These are phyloP conservation scores for Leccinum arenicola DNA, from an alignment of 768 basidiomycete genomes.

Conservation along the genomic window DNA sequence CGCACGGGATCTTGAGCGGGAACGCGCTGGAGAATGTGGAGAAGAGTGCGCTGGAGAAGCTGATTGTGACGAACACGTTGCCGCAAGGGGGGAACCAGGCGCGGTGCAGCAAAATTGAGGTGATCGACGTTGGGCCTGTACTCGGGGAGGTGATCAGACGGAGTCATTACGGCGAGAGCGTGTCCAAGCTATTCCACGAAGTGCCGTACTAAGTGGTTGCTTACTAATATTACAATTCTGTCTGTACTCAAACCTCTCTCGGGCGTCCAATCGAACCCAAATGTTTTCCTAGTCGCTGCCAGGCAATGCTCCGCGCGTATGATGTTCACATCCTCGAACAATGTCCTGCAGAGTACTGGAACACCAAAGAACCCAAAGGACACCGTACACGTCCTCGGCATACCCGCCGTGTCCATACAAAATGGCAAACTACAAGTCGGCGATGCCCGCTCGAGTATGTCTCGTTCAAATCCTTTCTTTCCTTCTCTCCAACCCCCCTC, in stretches of 20 bases:
- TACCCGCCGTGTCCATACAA: conserved; percentile 74
- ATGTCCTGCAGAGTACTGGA: conserved; percentile 27
- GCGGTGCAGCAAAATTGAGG: conserved; percentile 77
- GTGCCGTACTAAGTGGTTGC: conserved; percentile 64
- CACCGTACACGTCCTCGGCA: conserved; percentile 63
- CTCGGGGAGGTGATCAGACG: conserved; percentile 95
- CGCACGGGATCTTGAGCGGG: conserved; percentile 94
- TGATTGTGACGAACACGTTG: conserved; percentile 98
- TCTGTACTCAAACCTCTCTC: not conserved
- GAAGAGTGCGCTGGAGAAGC: conserved; percentile 78
- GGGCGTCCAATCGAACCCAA: not conserved
- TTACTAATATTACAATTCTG: conserved; percentile 12
- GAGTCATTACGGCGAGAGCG: conserved; percentile 96
- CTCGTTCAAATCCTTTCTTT: conserved; percentile 2
- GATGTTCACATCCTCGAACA: conserved; percentile 33
- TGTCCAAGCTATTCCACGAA: conserved; percentile 85
- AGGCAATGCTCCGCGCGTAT: conserved; percentile 35
- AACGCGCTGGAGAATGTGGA: conserved; percentile 75
- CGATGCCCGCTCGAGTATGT: conserved; percentile 67
- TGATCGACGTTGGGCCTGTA: conserved; percentile 92
- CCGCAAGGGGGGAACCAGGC: conserved; percentile 81
- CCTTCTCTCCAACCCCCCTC: conserved; percentile 1
- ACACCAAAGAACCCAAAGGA: conserved; percentile 42
- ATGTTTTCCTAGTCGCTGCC: conserved; percentile 22
- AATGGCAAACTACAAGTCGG: conserved; percentile 72